A percentile compares a stretch with the other conserved stretches of the same genome.
Evolutionary conservation across 2,329 filamentous ascomycete genomes (phyloP).

Genomic region (Epichloe brachyelytri): DNA sequence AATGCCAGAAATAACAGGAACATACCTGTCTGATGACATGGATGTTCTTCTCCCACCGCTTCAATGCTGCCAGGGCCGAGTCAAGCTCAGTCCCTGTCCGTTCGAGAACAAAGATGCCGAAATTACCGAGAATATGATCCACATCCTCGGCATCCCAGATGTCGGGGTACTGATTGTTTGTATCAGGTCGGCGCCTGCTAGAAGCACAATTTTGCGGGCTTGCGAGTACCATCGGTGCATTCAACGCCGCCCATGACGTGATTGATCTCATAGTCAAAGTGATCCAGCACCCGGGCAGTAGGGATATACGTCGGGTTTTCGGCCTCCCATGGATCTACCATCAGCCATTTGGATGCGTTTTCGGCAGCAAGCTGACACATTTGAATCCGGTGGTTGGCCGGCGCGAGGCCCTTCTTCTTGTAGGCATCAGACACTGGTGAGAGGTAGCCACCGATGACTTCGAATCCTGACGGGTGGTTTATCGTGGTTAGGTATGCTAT

Average conservation of each 20-base stretch:
- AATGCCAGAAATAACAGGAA: background rate
- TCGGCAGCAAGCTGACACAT: constrained; percentile 80
- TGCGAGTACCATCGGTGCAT: constrained; percentile 51
- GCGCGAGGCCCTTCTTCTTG: constrained; percentile 25
- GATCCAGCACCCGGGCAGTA: constrained; percentile 79
- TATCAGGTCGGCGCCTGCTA: constrained; percentile 67
- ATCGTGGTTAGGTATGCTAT: background rate
- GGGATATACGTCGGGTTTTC: constrained; percentile 71
- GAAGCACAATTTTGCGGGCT: constrained; percentile 59
- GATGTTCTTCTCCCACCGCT: constrained; percentile 74
- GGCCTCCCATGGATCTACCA: constrained; percentile 83
- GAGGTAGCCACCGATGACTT: constrained; percentile 65
- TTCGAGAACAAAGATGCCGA: constrained; percentile 78
- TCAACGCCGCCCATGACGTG: constrained; percentile 61
- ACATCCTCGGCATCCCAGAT: constrained; percentile 80
- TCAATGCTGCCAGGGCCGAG: constrained; percentile 69
- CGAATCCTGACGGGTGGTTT: constrained; percentile 36
- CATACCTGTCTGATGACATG: constrained; percentile 57
- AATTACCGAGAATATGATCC: constrained; percentile 74
- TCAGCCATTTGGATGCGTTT: constrained; percentile 59
- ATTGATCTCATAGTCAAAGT: constrained; percentile 87
- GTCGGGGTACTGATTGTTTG: constrained; percentile 58
- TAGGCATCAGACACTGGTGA: constrained; percentile 22
- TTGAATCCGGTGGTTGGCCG: constrained; percentile 28
- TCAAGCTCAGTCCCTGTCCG: constrained; percentile 80